Conservation (phyloP, 2,329 filamentous ascomycete species). For the Colletotrichum nymphaeae region DNA sequence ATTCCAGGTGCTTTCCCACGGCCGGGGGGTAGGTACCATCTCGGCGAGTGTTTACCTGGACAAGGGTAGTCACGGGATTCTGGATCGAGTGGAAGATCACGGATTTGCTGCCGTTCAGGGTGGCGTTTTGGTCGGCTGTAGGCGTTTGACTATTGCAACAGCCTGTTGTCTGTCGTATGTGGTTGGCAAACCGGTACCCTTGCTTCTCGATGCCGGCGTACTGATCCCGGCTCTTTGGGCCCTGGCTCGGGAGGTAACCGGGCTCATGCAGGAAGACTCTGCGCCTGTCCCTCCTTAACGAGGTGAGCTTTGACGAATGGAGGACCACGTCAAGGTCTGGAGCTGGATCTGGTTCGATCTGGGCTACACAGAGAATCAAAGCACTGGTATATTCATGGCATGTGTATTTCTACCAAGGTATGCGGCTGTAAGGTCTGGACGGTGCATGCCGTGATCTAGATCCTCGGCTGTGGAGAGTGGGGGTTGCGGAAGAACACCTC, state of each 20-base stretch:
- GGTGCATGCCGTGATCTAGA: constrained; percentile 4
- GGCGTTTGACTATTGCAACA: constrained; percentile 16
- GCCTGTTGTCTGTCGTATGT: not conserved
- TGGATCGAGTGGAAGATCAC: not conserved
- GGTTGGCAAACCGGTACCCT: not conserved
- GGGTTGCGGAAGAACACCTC: not conserved
- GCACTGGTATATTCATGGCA: not conserved
- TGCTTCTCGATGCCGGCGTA: not conserved
- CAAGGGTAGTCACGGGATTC: not conserved
- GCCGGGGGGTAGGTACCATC: not conserved
- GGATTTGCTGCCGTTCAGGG: not conserved
- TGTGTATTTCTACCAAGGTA: not conserved
- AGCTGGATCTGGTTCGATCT: not conserved
- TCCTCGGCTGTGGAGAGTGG: not conserved
- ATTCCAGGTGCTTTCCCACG: not conserved
- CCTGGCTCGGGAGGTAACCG: not conserved
- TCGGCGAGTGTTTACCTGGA: constrained; percentile 26
- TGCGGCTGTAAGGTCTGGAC: not conserved
- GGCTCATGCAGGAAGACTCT: not conserved
- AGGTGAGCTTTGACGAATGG: not conserved
- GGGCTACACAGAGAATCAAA: not conserved
- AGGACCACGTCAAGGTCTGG: not conserved
- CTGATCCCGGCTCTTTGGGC: not conserved
- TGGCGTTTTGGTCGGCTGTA: not conserved
- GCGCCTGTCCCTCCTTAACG: not conserved